These are phyloP conservation scores for Spathaspora boniae DNA, from an alignment of 805 yeast species.

Conservation along the genomic window DNA sequence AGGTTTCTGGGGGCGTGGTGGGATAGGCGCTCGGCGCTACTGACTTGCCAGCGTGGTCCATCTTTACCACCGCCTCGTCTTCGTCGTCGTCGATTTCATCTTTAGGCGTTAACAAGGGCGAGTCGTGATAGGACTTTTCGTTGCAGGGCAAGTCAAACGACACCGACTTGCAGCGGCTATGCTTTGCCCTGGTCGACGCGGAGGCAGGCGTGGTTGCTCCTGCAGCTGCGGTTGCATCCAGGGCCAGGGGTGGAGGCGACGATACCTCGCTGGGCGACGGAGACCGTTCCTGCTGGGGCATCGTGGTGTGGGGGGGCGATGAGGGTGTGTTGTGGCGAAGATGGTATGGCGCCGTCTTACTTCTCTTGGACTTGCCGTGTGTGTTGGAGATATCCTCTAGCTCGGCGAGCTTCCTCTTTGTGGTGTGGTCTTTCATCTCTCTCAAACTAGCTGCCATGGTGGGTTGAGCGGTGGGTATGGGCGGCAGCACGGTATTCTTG, in stretches of 20 bases:
- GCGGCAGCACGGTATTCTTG: neutral
- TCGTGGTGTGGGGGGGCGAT: conserved; percentile 10
- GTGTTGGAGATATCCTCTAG: conserved; percentile 37
- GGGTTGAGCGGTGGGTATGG: neutral
- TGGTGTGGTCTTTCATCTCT: conserved; percentile 18
- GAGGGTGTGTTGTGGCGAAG: conserved; percentile 5
- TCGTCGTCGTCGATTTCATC: conserved; percentile 37
- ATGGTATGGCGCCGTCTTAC: conserved; percentile 1
- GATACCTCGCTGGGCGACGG: conserved; percentile 17
- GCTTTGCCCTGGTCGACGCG: conserved; percentile 13
- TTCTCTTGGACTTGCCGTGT: conserved; percentile 8
- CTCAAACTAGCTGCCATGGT: conserved; percentile 33
- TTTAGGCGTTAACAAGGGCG: conserved; percentile 41
- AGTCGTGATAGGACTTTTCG: conserved; percentile 24
- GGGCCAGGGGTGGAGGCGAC: conserved; percentile 6
- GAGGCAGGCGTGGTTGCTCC: conserved; percentile 11
- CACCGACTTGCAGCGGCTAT: conserved; percentile 26
- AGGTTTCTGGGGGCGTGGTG: conserved; percentile 5
- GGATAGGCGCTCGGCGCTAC: neutral
- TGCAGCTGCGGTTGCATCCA: conserved; percentile 9
- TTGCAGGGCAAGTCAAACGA: conserved; percentile 22
- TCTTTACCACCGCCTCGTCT: conserved; percentile 7
- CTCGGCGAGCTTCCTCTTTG: conserved; percentile 32
- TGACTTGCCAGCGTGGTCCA: neutral
- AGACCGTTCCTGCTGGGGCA: conserved; percentile 21